phyloP scores from a whole-genome alignment of 2,329 filamentous ascomycete species.

The Neocucurbitaria cava region DNA sequence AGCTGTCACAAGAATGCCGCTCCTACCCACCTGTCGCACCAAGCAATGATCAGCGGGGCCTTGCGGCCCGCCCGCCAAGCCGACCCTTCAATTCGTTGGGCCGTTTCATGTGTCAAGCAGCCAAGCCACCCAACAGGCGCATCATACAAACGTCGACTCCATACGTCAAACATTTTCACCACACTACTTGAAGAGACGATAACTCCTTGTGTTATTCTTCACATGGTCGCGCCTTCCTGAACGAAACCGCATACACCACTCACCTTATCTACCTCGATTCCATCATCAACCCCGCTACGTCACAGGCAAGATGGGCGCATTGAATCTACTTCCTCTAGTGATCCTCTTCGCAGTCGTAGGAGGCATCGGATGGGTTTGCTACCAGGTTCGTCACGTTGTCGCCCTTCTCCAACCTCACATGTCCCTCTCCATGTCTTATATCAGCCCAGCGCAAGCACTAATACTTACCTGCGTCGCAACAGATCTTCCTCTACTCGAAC shows the following conservation, averaged over 20 bases:
- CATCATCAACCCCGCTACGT: constrained; percentile 12
- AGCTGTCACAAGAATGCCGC: not conserved
- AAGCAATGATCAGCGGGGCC: not conserved
- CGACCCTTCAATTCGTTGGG: constrained; percentile 7
- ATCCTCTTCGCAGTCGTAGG: constrained; percentile 67
- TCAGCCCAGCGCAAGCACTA: too few species aligned
- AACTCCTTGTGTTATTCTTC: not conserved
- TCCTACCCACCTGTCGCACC: not conserved
- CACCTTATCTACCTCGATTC: constrained; percentile 1
- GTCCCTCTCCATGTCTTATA: too few species aligned
- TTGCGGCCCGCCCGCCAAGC: constrained; percentile 16
- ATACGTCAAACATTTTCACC: constrained; percentile 7
- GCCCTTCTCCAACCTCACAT: too few species aligned
- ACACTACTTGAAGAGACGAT: not conserved
- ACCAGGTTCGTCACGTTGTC: constrained; percentile 61
- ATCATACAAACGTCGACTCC: constrained; percentile 5
- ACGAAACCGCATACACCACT: not conserved
- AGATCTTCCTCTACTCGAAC: constrained; percentile 71
- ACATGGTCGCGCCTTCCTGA: not conserved
- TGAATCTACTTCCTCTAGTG: constrained; percentile 69
- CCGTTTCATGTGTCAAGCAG: constrained; percentile 23
- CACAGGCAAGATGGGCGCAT: constrained; percentile 43
- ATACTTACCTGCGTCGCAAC: constrained; percentile 2
- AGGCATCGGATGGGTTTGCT: constrained; percentile 69
- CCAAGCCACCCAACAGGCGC: constrained; percentile 9